A percentile compares a stretch with the other conserved stretches of the same genome.
Evolutionary conservation across 2,329 filamentous ascomycete genomes (phyloP).

Genomic region (Paraconiothyrium brasiliense): DNA sequence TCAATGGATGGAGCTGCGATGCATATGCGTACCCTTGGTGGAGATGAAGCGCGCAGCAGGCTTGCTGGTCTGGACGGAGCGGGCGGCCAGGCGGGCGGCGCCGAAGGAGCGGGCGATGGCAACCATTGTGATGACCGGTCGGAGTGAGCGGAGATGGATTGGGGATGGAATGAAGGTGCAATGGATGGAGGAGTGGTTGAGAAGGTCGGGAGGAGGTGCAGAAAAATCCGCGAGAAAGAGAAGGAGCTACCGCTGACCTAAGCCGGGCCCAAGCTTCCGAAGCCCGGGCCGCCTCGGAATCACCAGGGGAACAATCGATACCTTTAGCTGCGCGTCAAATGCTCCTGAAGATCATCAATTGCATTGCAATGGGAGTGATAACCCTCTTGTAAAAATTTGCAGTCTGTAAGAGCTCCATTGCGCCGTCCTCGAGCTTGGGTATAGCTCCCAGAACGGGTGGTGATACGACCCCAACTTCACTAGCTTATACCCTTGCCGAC

Average conservation of each 20-base stretch:
- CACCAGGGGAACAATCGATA: slow-evolving; percentile 19
- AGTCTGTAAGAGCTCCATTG: background rate
- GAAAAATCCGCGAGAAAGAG: slow-evolving; percentile 27
- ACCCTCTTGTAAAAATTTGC: background rate
- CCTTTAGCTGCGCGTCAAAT: background rate
- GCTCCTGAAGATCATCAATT: background rate
- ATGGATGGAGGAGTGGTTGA: slow-evolving; percentile 42
- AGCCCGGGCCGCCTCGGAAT: slow-evolving; percentile 18
- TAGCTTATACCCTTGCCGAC: slow-evolving; percentile 2
- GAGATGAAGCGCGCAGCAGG: slow-evolving; percentile 45
- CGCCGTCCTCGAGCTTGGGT: slow-evolving; percentile 1
- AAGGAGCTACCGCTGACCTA: slow-evolving; percentile 21
- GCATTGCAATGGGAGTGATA: background rate
- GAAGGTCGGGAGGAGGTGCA: slow-evolving; percentile 38
- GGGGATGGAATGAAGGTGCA: slow-evolving; percentile 50
- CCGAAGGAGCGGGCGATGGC: slow-evolving; percentile 52
- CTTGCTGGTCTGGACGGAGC: slow-evolving; percentile 51
- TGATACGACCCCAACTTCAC: slow-evolving; percentile 2
- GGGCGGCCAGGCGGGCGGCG: slow-evolving; percentile 52
- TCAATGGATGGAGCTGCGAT: slow-evolving; percentile 31
- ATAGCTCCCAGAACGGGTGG: slow-evolving; percentile 3
- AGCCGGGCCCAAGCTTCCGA: slow-evolving; percentile 17
- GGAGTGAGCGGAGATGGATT: slow-evolving; percentile 51
- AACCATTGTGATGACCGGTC: slow-evolving; percentile 51
- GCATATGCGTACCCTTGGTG: slow-evolving; percentile 39